These are phyloP conservation scores for Exsudoporus frostii DNA, from an alignment of 768 basidiomycete genomes.

Conservation along the genomic window DNA sequence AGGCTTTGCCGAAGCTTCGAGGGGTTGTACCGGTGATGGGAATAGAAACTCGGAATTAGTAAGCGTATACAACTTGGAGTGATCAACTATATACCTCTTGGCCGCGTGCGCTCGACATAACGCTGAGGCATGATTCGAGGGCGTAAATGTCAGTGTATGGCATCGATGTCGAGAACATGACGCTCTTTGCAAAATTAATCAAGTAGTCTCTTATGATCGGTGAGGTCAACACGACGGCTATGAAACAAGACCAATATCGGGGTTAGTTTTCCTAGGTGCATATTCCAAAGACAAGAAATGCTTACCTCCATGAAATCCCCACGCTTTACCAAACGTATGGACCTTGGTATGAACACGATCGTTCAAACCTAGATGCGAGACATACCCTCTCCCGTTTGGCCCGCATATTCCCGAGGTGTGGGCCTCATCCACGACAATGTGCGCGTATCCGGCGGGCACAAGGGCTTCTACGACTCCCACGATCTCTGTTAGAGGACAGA, in stretches of 20 bases:
- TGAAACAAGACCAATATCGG: neutral
- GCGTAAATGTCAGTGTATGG: conserved; percentile 20
- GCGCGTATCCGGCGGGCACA: conserved; percentile 36
- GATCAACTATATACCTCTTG: conserved; percentile 19
- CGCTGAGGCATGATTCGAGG: conserved; percentile 41
- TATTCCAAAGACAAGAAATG: too few species aligned
- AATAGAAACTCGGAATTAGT: neutral
- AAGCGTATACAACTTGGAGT: neutral
- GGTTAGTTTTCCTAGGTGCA: neutral
- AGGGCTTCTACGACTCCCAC: conserved; percentile 36
- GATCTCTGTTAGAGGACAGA: conserved; percentile 44
- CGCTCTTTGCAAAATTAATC: conserved; percentile 17
- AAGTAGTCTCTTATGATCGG: conserved; percentile 17
- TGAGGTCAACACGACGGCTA: conserved; percentile 20
- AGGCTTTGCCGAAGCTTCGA: conserved; percentile 16
- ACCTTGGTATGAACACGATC: conserved; percentile 43
- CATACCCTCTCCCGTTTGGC: conserved; percentile 41
- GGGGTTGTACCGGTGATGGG: neutral
- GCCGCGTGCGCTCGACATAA: conserved; percentile 12
- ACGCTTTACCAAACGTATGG: conserved; percentile 52
- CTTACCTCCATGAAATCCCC: conserved; percentile 23
- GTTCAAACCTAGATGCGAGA: conserved; percentile 41
- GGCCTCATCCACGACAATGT: conserved; percentile 55
- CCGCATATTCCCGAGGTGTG: conserved; percentile 58
- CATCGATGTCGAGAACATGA: conserved; percentile 25